Base-by-base conservation (phyloP, 495 filamentous ascomycete genomes). In the Emericellopsis terricola region DNA sequence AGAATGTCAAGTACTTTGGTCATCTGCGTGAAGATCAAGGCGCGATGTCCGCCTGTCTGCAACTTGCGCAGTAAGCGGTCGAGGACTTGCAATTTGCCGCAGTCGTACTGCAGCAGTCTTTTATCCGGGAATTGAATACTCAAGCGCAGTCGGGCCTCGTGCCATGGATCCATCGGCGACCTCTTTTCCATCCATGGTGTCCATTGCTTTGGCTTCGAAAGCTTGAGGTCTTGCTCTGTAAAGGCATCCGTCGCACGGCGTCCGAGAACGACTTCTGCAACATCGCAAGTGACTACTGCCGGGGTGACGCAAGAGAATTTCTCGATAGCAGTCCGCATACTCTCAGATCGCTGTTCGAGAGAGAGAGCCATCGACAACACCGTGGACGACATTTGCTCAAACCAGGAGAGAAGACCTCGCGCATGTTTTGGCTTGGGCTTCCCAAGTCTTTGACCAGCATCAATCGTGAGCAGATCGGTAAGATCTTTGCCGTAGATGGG, bases 21-120 rank as follows among this genome's bases (percentile, higher is more conserved):
- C 91, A 99, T 99, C 46, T 99, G 91, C 2, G 91, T 96, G 58
- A 99, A 99, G 52, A 99, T 96, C 19, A 99, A 60, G 3, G 83
- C 87, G 4, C 91, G 81, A 48, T 94, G 89, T 11, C 85, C 83
- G 34, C 82, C 83, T 5, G 80, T 72, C 55, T 94, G 85, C 1
- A 96, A 65, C 33, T 80, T 73, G 15, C 89, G 78, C 18, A 99
- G 69, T 7, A 99, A 70, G 38, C 70, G 73, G 47, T 87, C 86
- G 10, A 99, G 73, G 17, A 77, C 73, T 44, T 99, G 91, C 8
- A 99, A 69, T 50, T 99, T 99, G 34, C 91, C 91, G 48, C 91
- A 96, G 55, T 99, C 91, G 45, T 93, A 99, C 48, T 96, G 86
- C 2, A 99, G 65, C 20, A 99, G 68, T 9, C 89, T 71, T 51